Conservation (phyloP, 139 green algal genomes). For the Chlamydomonas sphaeroides region DNA sequence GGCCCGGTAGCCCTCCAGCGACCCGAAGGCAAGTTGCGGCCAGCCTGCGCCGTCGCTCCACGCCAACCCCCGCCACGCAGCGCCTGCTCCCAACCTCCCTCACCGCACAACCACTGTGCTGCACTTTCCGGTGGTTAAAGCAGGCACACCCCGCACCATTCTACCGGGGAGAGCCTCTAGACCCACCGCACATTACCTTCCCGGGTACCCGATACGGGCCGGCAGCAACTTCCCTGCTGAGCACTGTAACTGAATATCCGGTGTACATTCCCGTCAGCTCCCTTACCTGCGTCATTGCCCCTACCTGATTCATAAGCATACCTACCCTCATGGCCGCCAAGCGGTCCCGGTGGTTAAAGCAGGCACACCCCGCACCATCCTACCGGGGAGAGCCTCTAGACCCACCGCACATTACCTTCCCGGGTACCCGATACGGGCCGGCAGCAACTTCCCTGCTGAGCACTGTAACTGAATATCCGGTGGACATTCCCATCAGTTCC, state of each 20-base stretch:
- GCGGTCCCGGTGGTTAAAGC: slow-evolving; percentile 30
- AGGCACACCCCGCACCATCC: slow-evolving; percentile 11
- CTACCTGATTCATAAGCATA: background rate
- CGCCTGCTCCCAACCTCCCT: too few relatives aligned
- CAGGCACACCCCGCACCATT: background rate
- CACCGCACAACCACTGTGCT: background rate
- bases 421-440: slow-evolving; percentile 26
- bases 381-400: slow-evolving; percentile 29
- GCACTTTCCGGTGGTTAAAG: slow-evolving; percentile 20
- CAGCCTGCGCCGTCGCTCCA: too few relatives aligned
- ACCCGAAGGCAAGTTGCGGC: background rate
- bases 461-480: slow-evolving; percentile 11
- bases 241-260: slow-evolving; percentile 10
- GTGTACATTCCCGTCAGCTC: background rate
- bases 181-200: slow-evolving; percentile 13
- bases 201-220: slow-evolving; percentile 28
- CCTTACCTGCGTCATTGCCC: too few relatives aligned
- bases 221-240: slow-evolving; percentile 1
- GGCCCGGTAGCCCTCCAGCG: slow-evolving; percentile 6
- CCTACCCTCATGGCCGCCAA: too few relatives aligned
- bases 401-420: slow-evolving; percentile 8
- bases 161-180: slow-evolving; percentile 25
- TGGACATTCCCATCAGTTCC: background rate
- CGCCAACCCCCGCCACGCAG: too few relatives aligned
- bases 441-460: slow-evolving; percentile 3